A percentile compares a stretch with the other conserved stretches of the same genome.
phyloP scores from a whole-genome alignment of 148 eudicot species.

The Nyssa sinensis region DNA sequence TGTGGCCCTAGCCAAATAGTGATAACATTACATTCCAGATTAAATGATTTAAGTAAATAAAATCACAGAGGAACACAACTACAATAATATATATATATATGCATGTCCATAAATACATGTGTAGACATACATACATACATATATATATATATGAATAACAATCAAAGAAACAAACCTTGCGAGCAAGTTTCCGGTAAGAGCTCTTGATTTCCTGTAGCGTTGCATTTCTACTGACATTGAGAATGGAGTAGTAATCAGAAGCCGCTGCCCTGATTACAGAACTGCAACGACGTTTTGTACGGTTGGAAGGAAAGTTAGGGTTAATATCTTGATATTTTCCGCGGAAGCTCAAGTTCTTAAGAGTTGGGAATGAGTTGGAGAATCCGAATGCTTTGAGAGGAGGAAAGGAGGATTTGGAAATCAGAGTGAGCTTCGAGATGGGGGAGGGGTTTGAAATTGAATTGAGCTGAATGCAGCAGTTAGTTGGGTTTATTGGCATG shows the following conservation, averaged over 20 bases:
- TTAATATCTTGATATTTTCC: background rate
- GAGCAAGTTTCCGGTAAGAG: slow-evolving; percentile 81
- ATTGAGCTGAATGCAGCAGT: background rate
- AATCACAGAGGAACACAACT: no score
- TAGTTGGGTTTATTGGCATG: slow-evolving; percentile 7
- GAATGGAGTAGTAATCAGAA: slow-evolving; percentile 54
- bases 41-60: no score
- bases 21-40: no score
- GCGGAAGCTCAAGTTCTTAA: background rate
- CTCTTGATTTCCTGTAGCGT: slow-evolving; percentile 66
- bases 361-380: background rate
- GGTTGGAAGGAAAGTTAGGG: background rate
- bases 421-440: background rate
- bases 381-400: background rate
- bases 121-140: background rate
- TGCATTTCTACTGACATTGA: slow-evolving; percentile 60
- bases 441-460: background rate
- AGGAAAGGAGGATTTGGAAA: background rate
- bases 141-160: background rate
- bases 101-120: no score
- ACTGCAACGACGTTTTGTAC: slow-evolving; percentile 13
- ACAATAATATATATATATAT: no score
- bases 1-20: no score
- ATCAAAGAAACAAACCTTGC: slow-evolving; percentile 46
- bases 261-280: slow-evolving; percentile 12